Evolutionary conservation across 257 asterid species (phyloP).

Genomic region (Linderniella brevidens): DNA sequence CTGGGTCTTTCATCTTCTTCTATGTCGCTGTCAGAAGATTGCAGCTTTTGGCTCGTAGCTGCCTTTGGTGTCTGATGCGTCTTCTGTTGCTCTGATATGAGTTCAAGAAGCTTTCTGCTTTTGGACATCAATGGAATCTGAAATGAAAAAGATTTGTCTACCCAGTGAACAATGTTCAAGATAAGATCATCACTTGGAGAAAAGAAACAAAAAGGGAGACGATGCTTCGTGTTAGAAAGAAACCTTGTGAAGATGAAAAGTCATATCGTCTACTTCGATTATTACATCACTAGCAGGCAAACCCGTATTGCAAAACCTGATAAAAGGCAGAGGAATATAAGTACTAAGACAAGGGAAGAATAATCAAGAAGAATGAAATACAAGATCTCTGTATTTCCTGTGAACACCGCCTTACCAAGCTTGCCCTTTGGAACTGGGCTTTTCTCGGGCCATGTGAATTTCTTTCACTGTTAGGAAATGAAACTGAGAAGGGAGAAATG

Average conservation of each 20-base stretch:
- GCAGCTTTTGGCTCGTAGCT: no score
- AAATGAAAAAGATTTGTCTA: slow-evolving; percentile 1
- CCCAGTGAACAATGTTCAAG: slow-evolving; percentile 8
- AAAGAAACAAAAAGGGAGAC: not conserved
- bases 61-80: slow-evolving; percentile 1
- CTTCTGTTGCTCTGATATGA: slow-evolving; percentile 65
- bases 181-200: not conserved
- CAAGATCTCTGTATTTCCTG: not conserved
- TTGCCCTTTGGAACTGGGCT: slow-evolving; percentile 1
- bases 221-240: not conserved
- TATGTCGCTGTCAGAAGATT: not conserved
- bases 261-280: slow-evolving; percentile 73
- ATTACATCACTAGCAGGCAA: slow-evolving; percentile 58
- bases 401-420: not conserved
- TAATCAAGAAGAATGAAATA: not conserved
- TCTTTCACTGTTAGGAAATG: no score
- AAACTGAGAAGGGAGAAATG: no score
- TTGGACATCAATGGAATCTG: slow-evolving; percentile 94
- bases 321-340: slow-evolving; percentile 6
- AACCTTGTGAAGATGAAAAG: slow-evolving; percentile 94
- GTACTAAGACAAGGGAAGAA: slow-evolving; percentile 6
- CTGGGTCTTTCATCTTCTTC: slow-evolving; percentile 32
- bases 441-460: not conserved
- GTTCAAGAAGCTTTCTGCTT: slow-evolving; percentile 71
- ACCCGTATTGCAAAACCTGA: slow-evolving; percentile 97